Conservation (phyloP, 139 green algal genomes). For the Trebouxia sp. region DNA sequence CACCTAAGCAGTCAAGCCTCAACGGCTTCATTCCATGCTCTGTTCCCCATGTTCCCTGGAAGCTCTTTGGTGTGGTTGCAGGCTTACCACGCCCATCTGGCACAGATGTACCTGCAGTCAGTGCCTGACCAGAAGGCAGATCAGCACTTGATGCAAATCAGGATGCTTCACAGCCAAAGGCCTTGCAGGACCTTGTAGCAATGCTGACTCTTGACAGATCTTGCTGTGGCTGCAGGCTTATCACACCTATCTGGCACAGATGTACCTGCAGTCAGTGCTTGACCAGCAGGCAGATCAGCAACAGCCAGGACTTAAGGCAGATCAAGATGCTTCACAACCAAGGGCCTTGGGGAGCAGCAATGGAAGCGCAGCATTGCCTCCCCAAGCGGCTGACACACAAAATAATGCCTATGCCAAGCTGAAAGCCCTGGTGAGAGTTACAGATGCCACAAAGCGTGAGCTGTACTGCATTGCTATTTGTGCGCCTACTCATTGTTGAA, state of each 20-base stretch:
- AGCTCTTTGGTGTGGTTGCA: slow-evolving; percentile 20
- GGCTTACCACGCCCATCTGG: slow-evolving; percentile 73
- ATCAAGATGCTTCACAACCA: background rate
- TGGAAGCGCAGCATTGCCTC: background rate
- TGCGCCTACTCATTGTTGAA: no score
- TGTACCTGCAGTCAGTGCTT: slow-evolving; percentile 71
- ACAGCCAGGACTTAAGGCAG: background rate
- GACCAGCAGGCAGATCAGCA: slow-evolving; percentile 27
- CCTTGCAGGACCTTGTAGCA: background rate
- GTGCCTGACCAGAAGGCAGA: slow-evolving; percentile 37
- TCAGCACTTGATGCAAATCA: no score
- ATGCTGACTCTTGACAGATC: background rate
- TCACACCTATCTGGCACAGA: slow-evolving; percentile 72
- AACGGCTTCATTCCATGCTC: background rate
- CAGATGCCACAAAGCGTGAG: no score
- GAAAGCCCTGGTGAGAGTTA: slow-evolving; percentile 38
- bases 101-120: slow-evolving; percentile 74
- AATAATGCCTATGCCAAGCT: slow-evolving; percentile 33
- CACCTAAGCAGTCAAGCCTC: no score
- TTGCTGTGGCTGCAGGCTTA: slow-evolving; percentile 46
- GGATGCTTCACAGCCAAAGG: background rate
- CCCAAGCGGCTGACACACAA: background rate
- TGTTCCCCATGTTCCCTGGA: background rate
- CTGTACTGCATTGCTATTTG: no score
- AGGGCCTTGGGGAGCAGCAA: background rate